A percentile compares a stretch with the other conserved stretches of the same genome.
phyloP scores from a whole-genome alignment of 352 stramenopile species.

The Phytophthora crassamura region DNA sequence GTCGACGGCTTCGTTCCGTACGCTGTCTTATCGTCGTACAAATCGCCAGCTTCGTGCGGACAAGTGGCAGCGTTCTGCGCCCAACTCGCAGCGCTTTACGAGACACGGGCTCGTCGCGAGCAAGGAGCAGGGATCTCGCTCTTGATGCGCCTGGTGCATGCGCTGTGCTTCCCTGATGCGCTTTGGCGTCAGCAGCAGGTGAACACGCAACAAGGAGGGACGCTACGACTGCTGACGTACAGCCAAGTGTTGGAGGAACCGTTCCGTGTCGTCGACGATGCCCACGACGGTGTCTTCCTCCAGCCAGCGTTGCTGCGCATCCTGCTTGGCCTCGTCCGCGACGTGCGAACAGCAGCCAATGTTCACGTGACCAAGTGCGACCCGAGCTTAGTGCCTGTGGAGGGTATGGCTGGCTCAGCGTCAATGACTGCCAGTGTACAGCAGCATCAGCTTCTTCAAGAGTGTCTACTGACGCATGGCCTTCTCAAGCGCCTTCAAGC shows the following conservation, averaged over 20 bases:
- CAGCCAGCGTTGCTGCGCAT: constrained; percentile 56
- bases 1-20: constrained; percentile 47
- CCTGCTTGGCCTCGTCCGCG: constrained; percentile 43
- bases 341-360: constrained; percentile 52
- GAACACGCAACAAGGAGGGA: constrained; percentile 19
- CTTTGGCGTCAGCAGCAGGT: constrained; percentile 45
- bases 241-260: constrained; percentile 59
- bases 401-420: constrained; percentile 20
- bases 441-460: constrained; percentile 60
- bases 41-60: constrained; percentile 7
- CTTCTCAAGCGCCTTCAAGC: constrained; percentile 47
- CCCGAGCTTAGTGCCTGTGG: constrained; percentile 31
- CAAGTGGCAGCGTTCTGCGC: constrained; percentile 41
- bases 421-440: constrained; percentile 45
- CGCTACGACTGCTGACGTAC: constrained; percentile 46
- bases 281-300: constrained; percentile 38
- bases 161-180: constrained; percentile 55
- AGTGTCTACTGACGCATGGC: constrained; percentile 61
- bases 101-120: constrained; percentile 36
- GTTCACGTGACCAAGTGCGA: constrained; percentile 55
- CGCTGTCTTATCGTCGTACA: constrained; percentile 26
- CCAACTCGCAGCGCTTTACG: constrained; percentile 49
- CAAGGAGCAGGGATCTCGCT: constrained; percentile 33
- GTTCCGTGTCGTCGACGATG: constrained; percentile 60
- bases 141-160: constrained; percentile 51